These are phyloP conservation scores for Guillardia theta DNA, from an alignment of 78 protist species.

Conservation along the genomic window DNA sequence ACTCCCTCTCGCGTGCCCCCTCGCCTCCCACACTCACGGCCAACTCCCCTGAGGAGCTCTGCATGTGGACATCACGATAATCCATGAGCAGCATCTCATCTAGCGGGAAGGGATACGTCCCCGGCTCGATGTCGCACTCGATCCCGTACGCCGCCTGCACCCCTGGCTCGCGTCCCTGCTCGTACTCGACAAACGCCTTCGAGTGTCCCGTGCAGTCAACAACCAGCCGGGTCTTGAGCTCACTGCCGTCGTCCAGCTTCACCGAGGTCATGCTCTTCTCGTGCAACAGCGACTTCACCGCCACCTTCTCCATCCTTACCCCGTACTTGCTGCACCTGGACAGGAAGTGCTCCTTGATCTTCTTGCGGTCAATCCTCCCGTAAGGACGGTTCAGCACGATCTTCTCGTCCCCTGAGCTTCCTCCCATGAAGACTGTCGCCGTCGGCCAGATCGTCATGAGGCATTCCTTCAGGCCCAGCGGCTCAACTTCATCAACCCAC, in stretches of 20 bases:
- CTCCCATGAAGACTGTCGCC: neutral
- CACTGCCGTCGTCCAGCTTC: neutral
- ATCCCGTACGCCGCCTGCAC: constrained; percentile 17
- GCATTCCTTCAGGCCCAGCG: neutral
- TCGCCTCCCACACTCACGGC: no score
- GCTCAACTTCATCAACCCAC: neutral
- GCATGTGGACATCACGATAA: constrained; percentile 25
- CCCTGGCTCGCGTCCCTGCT: neutral
- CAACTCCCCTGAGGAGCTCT: no score
- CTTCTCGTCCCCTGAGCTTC: neutral
- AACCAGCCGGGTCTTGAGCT: neutral
- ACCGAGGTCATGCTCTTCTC: neutral
- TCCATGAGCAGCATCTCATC: constrained; percentile 33
- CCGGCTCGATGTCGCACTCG: constrained; percentile 9
- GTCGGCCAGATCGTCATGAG: neutral
- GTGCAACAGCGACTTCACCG: neutral
- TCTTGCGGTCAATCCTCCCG: neutral
- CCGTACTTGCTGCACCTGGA: neutral
- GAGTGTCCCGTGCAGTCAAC: constrained; percentile 22
- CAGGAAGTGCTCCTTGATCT: neutral
- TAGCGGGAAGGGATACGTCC: neutral
- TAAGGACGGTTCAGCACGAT: neutral
- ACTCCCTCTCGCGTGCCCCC: no score
- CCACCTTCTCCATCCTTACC: neutral
- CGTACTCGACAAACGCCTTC: neutral